These are phyloP conservation scores for Trichoderma sp. DNA, from an alignment of 2,329 filamentous ascomycete genomes.

Conservation along the genomic window DNA sequence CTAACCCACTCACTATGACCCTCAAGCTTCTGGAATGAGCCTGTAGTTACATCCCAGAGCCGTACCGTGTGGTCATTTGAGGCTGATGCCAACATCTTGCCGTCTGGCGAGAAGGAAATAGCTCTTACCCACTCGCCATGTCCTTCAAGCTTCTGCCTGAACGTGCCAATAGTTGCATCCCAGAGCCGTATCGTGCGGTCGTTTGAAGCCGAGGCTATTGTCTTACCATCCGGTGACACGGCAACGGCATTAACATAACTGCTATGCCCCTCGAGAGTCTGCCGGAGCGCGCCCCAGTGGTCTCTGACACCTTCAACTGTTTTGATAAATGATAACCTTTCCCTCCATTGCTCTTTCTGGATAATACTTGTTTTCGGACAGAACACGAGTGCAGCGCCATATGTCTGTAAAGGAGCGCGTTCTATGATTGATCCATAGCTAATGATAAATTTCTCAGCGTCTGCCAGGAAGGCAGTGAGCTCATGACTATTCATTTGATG, in stretches of 20 bases:
- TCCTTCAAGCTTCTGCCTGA: not conserved
- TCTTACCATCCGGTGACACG: not conserved
- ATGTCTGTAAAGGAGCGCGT: not conserved
- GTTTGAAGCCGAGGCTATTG: not conserved
- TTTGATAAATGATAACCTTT: not conserved
- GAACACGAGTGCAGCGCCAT: not conserved
- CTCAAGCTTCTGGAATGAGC: not conserved
- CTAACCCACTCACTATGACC: not conserved
- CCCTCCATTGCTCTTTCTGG: not conserved
- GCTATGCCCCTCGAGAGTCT: not conserved
- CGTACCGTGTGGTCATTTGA: not conserved
- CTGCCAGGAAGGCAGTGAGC: not conserved
- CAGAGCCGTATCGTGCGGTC: not conserved
- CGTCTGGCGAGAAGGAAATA: not conserved
- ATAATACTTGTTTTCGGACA: not conserved
- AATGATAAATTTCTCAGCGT: not conserved
- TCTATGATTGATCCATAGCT: not conserved
- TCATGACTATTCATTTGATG: not conserved
- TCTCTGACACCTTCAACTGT: not conserved
- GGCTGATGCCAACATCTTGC: not conserved
- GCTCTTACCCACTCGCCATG: not conserved
- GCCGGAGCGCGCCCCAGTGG: not conserved
- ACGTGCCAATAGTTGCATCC: not conserved
- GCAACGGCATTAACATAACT: not conserved
- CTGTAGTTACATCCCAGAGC: not conserved